Percentiles rank a stretch among this genome's conserved stretches.
Conservation (phyloP, 129 eudicot genomes). For the Kitagawia praeruptora region DNA sequence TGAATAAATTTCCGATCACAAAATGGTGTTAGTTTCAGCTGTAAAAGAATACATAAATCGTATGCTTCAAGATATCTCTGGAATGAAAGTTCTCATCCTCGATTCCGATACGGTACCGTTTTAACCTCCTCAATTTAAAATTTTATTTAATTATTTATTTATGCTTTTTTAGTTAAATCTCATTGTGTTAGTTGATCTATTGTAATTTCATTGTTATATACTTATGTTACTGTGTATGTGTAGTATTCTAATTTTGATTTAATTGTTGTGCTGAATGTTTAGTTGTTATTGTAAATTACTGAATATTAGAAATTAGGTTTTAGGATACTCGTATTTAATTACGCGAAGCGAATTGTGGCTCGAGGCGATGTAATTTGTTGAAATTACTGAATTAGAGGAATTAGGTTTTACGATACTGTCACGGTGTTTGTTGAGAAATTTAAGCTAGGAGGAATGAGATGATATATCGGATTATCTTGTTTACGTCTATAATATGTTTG, state of each 20-base stretch:
- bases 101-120: slow-evolving; percentile 67
- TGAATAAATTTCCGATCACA: background rate
- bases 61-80: slow-evolving; percentile 89
- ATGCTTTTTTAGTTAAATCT: no score
- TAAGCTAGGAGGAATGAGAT: background rate
- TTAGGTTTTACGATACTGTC: no score
- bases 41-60: slow-evolving; percentile 78
- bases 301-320: no score
- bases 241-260: background rate
- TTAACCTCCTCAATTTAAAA: background rate
- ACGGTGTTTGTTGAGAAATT: no score
- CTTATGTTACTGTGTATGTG: no score
- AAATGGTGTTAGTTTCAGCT: slow-evolving; percentile 58
- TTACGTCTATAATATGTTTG: no score
- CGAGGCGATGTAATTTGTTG: background rate
- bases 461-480: background rate
- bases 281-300: background rate
- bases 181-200: background rate
- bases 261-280: background rate
- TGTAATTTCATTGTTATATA: background rate
- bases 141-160: background rate
- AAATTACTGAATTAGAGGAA: no score
- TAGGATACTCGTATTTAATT: no score
- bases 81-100: slow-evolving; percentile 95
- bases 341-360: background rate